A percentile compares a stretch with the other conserved stretches of the same genome.
Conservation (phyloP, 1,284 basidiomycete genomes). For the Tilletia indica region DNA sequence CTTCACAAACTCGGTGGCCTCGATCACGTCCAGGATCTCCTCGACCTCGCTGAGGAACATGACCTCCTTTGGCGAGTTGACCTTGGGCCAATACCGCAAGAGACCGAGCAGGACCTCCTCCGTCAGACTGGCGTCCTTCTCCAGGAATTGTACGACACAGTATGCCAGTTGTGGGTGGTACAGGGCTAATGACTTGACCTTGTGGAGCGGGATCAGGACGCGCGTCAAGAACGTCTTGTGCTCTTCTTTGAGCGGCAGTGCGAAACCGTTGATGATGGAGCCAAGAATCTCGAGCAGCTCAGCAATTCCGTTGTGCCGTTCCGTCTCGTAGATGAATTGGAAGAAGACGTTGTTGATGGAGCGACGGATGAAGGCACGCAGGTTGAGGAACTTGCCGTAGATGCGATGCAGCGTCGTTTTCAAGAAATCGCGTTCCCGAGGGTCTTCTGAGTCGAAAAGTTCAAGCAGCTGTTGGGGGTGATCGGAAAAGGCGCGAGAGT, state of each 20-base stretch:
- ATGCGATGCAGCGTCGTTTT: constrained; percentile 99
- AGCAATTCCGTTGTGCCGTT: constrained; percentile 97
- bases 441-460: constrained; percentile 98
- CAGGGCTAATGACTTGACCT: constrained; percentile 91
- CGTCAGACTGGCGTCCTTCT: constrained; percentile 88
- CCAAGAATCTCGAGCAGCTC: constrained; percentile 97
- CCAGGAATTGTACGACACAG: constrained; percentile 97
- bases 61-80: constrained; percentile 99
- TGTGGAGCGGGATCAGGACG: constrained; percentile 94
- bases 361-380: constrained; percentile 95
- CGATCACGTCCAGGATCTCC: constrained; percentile 97
- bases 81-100: constrained; percentile 97
- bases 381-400: constrained; percentile 98
- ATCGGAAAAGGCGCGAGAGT: not conserved
- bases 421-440: constrained; percentile 96
- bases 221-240: constrained; percentile 97
- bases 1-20: constrained; percentile 93
- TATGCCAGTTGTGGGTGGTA: constrained; percentile 99
- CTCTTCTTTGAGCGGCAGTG: constrained; percentile 95
- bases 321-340: constrained; percentile 97
- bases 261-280: constrained; percentile 99
- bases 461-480: constrained; percentile 71
- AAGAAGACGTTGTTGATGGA: constrained; percentile 99
- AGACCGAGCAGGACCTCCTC: constrained; percentile 94
- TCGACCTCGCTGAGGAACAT: constrained; percentile 99